These are phyloP conservation scores for Globisporangium paroecandrum DNA, from an alignment of 352 stramenopile species.

Conservation along the genomic window DNA sequence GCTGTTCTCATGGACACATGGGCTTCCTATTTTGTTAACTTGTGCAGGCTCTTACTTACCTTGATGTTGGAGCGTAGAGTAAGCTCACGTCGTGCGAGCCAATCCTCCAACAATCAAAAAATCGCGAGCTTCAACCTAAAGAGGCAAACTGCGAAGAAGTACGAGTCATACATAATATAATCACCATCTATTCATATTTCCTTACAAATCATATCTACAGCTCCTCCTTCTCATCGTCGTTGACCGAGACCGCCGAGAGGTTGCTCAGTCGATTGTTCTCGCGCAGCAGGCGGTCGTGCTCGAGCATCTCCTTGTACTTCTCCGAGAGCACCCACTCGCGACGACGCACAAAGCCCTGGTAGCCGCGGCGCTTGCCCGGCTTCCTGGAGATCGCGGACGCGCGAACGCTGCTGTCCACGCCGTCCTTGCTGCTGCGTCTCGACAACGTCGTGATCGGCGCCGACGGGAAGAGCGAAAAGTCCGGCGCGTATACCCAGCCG, in stretches of 20 bases:
- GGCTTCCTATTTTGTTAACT: too few species aligned
- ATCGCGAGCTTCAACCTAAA: too few species aligned
- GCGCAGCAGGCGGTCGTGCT: slow-evolving; percentile 19
- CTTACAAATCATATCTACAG: slow-evolving; percentile 10
- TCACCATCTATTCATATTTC: slow-evolving; percentile 3
- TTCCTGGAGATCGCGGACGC: slow-evolving; percentile 32
- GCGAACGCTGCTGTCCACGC: slow-evolving; percentile 10
- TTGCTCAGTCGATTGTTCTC: slow-evolving; percentile 27
- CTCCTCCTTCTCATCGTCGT: slow-evolving; percentile 34
- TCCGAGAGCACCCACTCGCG: slow-evolving; percentile 70
- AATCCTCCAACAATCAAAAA: too few species aligned
- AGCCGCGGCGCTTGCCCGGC: slow-evolving; percentile 37
- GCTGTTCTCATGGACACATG: too few species aligned
- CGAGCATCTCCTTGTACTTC: slow-evolving; percentile 45
- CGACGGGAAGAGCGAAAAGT: slow-evolving; percentile 81
- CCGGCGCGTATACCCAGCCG: slow-evolving; percentile 82
- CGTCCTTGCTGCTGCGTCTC: slow-evolving; percentile 23
- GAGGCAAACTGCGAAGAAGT: not conserved
- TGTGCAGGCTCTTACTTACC: too few species aligned
- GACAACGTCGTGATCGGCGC: slow-evolving; percentile 20
- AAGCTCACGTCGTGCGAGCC: too few species aligned
- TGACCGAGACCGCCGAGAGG: slow-evolving; percentile 33
- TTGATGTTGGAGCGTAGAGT: too few species aligned
- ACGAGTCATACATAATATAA: not conserved
- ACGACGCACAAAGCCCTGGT: slow-evolving; percentile 68